Conservation (phyloP, 2,329 filamentous ascomycete species). For the Xylaria sp. region DNA sequence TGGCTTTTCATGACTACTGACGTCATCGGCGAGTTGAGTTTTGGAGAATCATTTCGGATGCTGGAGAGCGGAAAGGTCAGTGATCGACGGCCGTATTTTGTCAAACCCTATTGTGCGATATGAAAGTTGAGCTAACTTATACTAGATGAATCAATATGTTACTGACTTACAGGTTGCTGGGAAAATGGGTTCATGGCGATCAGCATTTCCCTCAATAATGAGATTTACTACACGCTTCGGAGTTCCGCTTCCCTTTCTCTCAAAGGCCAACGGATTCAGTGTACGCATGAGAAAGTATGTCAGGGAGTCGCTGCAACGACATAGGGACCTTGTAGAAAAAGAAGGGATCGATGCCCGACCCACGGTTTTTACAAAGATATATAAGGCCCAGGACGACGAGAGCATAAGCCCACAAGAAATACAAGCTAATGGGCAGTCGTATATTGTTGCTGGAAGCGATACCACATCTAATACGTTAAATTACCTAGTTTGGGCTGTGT, state of each 20-base stretch:
- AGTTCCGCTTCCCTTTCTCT: slow-evolving; percentile 46
- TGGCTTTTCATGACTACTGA: slow-evolving; percentile 65
- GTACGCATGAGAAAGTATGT: slow-evolving; percentile 44
- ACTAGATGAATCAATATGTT: slow-evolving; percentile 55
- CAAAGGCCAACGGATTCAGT: slow-evolving; percentile 18
- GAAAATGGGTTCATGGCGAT: slow-evolving; percentile 39
- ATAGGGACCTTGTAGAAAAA: slow-evolving; percentile 34
- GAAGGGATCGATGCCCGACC: slow-evolving; percentile 40
- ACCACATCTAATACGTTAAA: slow-evolving; percentile 62
- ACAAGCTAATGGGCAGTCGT: slow-evolving; percentile 41
- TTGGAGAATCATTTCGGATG: slow-evolving; percentile 64
- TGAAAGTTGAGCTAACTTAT: not conserved
- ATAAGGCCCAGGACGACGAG: slow-evolving; percentile 48
- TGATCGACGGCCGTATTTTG: not conserved
- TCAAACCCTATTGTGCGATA: not conserved
- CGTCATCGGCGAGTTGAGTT: slow-evolving; percentile 62
- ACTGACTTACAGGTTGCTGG: slow-evolving; percentile 50
- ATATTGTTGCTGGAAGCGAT: slow-evolving; percentile 63
- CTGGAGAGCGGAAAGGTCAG: slow-evolving; percentile 60
- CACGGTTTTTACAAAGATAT: slow-evolving; percentile 53
- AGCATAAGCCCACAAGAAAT: slow-evolving; percentile 37
- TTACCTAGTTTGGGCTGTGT: slow-evolving; percentile 57
- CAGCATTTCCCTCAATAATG: slow-evolving; percentile 47
- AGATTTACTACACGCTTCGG: slow-evolving; percentile 31
- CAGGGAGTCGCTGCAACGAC: slow-evolving; percentile 40